Percentiles rank a stretch among this genome's conserved stretches.
phyloP scores from a whole-genome alignment of 768 basidiomycete genomes.

The Calvatia gigantea region DNA sequence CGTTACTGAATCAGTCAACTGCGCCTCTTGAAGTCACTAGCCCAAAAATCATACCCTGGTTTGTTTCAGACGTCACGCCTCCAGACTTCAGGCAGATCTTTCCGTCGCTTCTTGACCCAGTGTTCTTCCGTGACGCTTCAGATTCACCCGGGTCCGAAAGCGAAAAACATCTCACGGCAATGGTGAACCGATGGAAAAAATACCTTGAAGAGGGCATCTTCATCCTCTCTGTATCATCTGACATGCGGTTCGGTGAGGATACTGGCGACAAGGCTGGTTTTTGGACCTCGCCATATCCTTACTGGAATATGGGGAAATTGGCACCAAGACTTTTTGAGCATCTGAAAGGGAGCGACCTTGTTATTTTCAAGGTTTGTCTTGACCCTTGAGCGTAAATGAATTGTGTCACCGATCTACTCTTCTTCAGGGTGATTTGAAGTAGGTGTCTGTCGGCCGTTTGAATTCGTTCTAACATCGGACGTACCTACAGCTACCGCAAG shows the following conservation, averaged over 20 bases:
- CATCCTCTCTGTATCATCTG: slow-evolving; percentile 61
- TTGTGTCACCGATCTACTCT: slow-evolving; percentile 2
- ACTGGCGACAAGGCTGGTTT: slow-evolving; percentile 38
- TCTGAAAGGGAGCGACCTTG: slow-evolving; percentile 57
- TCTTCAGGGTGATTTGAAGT: slow-evolving; percentile 86
- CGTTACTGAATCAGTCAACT: background rate
- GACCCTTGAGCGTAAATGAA: background rate
- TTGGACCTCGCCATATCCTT: slow-evolving; percentile 75
- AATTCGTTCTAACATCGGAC: background rate
- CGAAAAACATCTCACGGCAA: slow-evolving; percentile 43
- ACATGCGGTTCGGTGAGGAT: slow-evolving; percentile 50
- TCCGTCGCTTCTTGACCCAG: slow-evolving; percentile 50
- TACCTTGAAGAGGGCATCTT: slow-evolving; percentile 75
- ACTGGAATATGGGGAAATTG: slow-evolving; percentile 64
- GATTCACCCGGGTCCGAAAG: slow-evolving; percentile 16
- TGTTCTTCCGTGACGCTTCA: slow-evolving; percentile 50
- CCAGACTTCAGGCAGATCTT: slow-evolving; percentile 71
- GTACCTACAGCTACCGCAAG: slow-evolving; percentile 71
- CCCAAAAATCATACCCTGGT: slow-evolving; percentile 95
- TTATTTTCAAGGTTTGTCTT: slow-evolving; percentile 74
- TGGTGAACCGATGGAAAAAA: slow-evolving; percentile 69
- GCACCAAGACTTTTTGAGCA: slow-evolving; percentile 48
- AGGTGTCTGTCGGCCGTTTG: slow-evolving; percentile 23
- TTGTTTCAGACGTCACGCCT: slow-evolving; percentile 93
- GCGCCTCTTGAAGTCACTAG: slow-evolving; percentile 34